phyloP scores from a whole-genome alignment of 176 grass and related monocot genomes.

The Bonia amplexicaulis region DNA sequence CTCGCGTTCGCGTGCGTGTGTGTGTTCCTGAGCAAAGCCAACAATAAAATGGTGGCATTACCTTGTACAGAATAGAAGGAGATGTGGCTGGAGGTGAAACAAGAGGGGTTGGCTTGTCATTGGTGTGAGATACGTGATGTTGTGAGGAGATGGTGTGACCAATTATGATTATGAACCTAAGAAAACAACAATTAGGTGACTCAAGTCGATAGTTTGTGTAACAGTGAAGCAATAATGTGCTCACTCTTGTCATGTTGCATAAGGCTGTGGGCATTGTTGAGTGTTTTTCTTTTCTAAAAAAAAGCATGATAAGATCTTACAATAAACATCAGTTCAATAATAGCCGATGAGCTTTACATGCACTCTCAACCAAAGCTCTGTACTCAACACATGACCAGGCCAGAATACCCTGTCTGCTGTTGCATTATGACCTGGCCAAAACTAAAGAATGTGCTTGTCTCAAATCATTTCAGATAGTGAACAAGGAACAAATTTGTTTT shows the following conservation, averaged over 20 bases:
- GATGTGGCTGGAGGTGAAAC: not conserved
- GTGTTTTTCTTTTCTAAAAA: not conserved
- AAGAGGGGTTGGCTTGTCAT: not conserved
- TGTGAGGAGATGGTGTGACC: not conserved
- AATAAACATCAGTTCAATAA: not conserved
- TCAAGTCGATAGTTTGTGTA: not conserved
- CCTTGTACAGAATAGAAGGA: not conserved
- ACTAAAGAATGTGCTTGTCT: not conserved
- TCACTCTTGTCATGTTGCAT: not conserved
- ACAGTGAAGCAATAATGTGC: not conserved
- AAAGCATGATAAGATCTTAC: not conserved
- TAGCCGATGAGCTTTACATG: not conserved
- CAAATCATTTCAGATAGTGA: constrained; percentile 7
- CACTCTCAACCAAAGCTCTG: not conserved
- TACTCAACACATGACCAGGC: not conserved
- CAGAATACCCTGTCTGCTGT: not conserved
- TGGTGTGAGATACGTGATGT: not conserved
- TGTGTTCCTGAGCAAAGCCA: too few relatives aligned
- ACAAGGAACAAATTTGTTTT: not conserved
- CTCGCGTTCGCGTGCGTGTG: too few relatives aligned
- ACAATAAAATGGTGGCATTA: not conserved
- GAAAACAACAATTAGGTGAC: not conserved
- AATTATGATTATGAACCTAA: not conserved
- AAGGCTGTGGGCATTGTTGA: not conserved
- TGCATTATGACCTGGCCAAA: not conserved